Percentiles rank a stretch among this genome's conserved stretches.
Evolutionary conservation across 805 yeast genomes (phyloP).

Genomic region (Candida ponderosae): DNA sequence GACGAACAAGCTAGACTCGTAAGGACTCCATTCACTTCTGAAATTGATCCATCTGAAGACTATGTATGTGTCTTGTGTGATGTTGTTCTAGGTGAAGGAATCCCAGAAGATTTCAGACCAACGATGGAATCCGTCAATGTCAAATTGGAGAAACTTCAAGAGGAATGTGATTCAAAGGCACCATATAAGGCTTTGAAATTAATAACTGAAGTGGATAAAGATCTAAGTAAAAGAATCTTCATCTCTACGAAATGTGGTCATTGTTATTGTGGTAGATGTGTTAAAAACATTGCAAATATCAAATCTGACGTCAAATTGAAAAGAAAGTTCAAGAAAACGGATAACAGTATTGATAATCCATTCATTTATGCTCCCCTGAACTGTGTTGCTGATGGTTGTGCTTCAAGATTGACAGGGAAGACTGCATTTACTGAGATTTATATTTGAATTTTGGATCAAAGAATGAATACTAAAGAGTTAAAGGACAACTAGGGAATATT

Average conservation of each 20-base stretch:
- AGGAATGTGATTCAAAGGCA: slow-evolving; percentile 36
- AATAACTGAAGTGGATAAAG: slow-evolving; percentile 47
- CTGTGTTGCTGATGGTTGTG: slow-evolving; percentile 52
- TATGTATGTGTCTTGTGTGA: slow-evolving; percentile 67
- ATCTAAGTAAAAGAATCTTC: slow-evolving; percentile 59
- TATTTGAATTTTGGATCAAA: too few relatives aligned
- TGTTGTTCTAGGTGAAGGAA: slow-evolving; percentile 62
- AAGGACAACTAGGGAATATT: too few relatives aligned
- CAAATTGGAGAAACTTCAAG: slow-evolving; percentile 22
- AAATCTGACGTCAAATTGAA: slow-evolving; percentile 12
- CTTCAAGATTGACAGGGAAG: slow-evolving; percentile 31
- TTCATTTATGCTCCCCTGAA: slow-evolving; percentile 44
- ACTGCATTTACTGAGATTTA: slow-evolving; percentile 51
- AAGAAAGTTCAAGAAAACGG: slow-evolving; percentile 12
- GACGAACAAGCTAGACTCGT: neutral
- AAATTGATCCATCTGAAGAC: slow-evolving; percentile 26
- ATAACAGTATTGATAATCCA: slow-evolving; percentile 23
- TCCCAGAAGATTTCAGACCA: slow-evolving; percentile 43
- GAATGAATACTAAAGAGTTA: too few relatives aligned
- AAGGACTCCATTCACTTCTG: slow-evolving; percentile 12
- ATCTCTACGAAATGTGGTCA: slow-evolving; percentile 70
- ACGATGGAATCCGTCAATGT: slow-evolving; percentile 12
- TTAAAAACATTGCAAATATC: slow-evolving; percentile 49
- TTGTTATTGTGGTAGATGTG: slow-evolving; percentile 80
- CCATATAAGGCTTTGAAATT: slow-evolving; percentile 55